Evolutionary conservation across 2,329 filamentous ascomycete species (phyloP).

Genomic region (Colletotrichum sp.): DNA sequence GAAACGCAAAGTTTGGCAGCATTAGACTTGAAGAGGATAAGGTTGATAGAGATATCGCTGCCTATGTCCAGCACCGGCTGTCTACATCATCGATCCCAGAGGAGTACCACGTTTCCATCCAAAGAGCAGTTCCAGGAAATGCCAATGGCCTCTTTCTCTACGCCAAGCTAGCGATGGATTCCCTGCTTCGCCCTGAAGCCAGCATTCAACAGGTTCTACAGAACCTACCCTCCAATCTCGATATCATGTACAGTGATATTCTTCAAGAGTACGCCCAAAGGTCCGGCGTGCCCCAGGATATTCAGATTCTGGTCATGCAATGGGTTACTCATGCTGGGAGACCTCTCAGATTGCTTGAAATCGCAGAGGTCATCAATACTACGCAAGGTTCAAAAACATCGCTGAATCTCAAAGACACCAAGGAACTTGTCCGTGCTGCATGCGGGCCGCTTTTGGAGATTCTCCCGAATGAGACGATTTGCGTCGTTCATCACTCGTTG

Average conservation of each 20-base stretch:
- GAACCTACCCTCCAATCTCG: conserved; percentile 38
- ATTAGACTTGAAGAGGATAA: conserved; percentile 40
- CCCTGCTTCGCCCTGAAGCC: conserved; percentile 31
- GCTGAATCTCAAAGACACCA: background rate
- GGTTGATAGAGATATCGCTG: conserved; percentile 45
- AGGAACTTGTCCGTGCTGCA: background rate
- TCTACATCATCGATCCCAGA: conserved; percentile 19
- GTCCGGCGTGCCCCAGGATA: conserved; percentile 31
- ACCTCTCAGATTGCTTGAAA: conserved; percentile 46
- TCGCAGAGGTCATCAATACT: conserved; percentile 30
- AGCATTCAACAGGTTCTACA: conserved; percentile 30
- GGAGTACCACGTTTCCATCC: conserved; percentile 25
- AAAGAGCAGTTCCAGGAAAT: conserved; percentile 35
- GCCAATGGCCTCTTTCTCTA: conserved; percentile 51
- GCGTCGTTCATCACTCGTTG: background rate
- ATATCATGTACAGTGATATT: conserved; percentile 45
- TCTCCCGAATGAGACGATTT: background rate
- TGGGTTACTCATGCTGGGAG: conserved; percentile 46
- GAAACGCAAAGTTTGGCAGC: conserved; percentile 26
- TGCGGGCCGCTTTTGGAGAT: background rate
- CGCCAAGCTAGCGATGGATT: conserved; percentile 47
- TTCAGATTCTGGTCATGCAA: conserved; percentile 44
- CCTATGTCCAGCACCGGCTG: conserved; percentile 34
- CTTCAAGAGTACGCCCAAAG: conserved; percentile 39
- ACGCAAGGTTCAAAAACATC: background rate